A percentile compares a stretch with the other conserved stretches of the same genome.
Evolutionary conservation across 2,329 filamentous ascomycete genomes (phyloP).

Genomic region (Rhinocladiella mackenziei): DNA sequence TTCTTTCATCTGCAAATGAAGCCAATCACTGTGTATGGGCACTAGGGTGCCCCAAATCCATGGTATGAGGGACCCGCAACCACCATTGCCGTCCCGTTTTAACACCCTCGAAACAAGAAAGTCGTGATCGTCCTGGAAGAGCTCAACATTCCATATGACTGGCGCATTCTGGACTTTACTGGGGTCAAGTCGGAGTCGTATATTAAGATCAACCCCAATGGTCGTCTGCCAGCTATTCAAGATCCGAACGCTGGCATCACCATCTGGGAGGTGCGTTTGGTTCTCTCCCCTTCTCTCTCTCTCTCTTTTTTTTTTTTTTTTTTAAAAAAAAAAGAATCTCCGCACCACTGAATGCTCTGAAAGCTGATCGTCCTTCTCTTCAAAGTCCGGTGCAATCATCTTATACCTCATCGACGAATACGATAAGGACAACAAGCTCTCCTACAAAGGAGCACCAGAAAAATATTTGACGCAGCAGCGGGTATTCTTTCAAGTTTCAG

Average conservation of each 20-base stretch:
- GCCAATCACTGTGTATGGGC: conserved; percentile 5
- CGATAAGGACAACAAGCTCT: conserved; percentile 40
- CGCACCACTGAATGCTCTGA: too few species aligned
- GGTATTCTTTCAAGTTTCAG: conserved; percentile 43
- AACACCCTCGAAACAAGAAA: conserved; percentile 20
- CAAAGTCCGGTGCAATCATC: conserved; percentile 42
- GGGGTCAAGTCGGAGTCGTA: conserved; percentile 28
- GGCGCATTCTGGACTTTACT: conserved; percentile 16
- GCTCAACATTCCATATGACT: conserved; percentile 34
- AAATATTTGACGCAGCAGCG: conserved; percentile 42
- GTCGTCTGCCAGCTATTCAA: conserved; percentile 35
- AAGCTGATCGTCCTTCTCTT: too few species aligned
- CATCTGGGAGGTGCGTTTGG: conserved; percentile 35
- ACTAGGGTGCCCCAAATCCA: not conserved
- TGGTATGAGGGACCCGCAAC: not conserved
- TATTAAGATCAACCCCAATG: conserved; percentile 19
- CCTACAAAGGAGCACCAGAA: conserved; percentile 35
- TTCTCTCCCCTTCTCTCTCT: not conserved
- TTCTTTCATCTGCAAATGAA: not conserved
- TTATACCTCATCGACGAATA: conserved; percentile 45
- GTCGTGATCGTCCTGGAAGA: conserved; percentile 33
- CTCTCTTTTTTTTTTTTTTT: not conserved
- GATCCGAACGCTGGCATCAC: conserved; percentile 39
- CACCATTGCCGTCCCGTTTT: not conserved
- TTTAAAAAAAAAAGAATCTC: too few species aligned